These are phyloP conservation scores for Houttuynia cordata DNA, from an alignment of 164 flowering plant species.

Conservation along the genomic window DNA sequence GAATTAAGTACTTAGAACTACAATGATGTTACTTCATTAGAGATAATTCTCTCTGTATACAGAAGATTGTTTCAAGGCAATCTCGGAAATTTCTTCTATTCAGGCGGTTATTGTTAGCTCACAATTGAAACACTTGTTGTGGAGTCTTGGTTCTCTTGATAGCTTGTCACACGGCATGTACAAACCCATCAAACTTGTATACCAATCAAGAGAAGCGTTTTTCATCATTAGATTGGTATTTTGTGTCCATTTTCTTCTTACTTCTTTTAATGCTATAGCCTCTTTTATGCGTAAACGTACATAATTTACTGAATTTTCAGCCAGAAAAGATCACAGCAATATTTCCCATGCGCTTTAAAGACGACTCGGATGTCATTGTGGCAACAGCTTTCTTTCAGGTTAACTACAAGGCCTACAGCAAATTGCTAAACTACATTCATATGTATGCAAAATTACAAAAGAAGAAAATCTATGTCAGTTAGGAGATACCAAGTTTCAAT, in stretches of 20 bases:
- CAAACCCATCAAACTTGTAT: conserved; percentile 60
- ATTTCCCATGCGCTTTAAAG: conserved; percentile 77
- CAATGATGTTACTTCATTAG: not conserved
- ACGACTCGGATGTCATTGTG: conserved; percentile 59
- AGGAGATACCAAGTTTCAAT: not conserved
- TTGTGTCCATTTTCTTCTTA: not conserved
- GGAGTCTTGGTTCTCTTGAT: conserved; percentile 28
- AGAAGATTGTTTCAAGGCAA: not conserved
- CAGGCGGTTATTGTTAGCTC: conserved; percentile 63
- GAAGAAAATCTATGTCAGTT: too few species aligned
- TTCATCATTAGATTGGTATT: conserved; percentile 62
- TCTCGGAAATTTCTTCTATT: conserved; percentile 29
- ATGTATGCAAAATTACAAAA: too few species aligned
- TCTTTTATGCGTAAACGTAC: not conserved
- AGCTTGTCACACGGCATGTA: conserved; percentile 22
- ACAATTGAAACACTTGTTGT: conserved; percentile 58
- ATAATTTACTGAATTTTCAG: conserved; percentile 21
- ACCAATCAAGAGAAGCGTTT: conserved; percentile 71
- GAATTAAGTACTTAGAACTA: not conserved
- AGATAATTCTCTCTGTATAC: not conserved
- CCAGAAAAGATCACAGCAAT: conserved; percentile 44
- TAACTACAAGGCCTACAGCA: not conserved
- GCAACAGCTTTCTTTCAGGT: conserved; percentile 89
- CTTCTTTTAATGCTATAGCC: not conserved
- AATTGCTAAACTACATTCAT: not conserved